Base-by-base conservation (phyloP, 2,329 filamentous ascomycete genomes). In the Xylaria sp. region DNA sequence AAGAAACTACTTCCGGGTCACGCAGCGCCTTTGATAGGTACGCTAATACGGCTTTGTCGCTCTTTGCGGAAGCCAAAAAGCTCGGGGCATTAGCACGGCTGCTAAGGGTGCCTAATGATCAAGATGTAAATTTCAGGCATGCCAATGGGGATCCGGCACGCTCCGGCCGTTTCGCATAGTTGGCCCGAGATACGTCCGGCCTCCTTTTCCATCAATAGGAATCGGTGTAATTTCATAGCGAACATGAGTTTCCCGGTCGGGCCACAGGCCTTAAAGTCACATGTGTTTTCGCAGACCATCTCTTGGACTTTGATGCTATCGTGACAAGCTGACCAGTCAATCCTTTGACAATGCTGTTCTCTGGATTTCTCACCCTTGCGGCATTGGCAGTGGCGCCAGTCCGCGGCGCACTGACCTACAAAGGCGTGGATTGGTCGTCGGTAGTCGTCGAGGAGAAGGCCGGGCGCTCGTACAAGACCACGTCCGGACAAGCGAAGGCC, bases 351-450 rank as follows among this genome's bases (percentile, higher is more conserved):
- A 76, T 76, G 75, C 30, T 73, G 9, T 59, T 70, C 47, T 70
- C 64, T n/a, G 30, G 59, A 34, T 68, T 75, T 56, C 39, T 76
- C 11, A 39, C 64, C 32, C 55, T 76, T 14, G 67, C 69, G 14
- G 71, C 68, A 32, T 36, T 75, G 39, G 69, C 71, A 14, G 68
- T 64, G 11, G 55, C 51, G 47, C 59, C 67, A 11, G 74, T 72
- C 50, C 68, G 61, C 45, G 83, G 83, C 1, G 82, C 86, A 30
- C 82, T 93, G 3, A 85, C 84, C 1, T 90, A 90, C 78, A 88
- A 86, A 70, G 90, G 91, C 8, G 89, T 88, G 3, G 90, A 93
- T 79, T 92, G 90, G 85, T 92, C 90, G 1, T 93, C 91, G 0
- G 83, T 90, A 0, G 77, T 85, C 0, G 79, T 92, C 6, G 87